Evolutionary conservation across 257 asterid species (phyloP), one percentile per base, ranked within the genome.

Genomic region (Eucommia ulmoides): DNA sequence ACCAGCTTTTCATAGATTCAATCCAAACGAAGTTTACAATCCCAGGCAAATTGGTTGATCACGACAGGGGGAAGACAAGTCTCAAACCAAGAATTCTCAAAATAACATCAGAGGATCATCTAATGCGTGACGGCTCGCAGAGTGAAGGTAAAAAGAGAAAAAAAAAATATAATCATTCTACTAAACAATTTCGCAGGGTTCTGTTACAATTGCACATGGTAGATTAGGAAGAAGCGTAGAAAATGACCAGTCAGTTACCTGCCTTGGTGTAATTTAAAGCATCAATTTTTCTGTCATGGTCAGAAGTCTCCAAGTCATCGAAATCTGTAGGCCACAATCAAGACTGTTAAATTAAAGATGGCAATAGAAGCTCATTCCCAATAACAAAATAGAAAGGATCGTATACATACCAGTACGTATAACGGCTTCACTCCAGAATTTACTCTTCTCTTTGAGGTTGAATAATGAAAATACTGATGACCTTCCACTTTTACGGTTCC

Each of bases 361-460:
- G 48, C 4, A 18, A 7, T 16, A 21, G 48, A 42, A 42, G 15
- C 19, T 1, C 20, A 42, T 16, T 1, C 19, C 0, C 7, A 12
- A 5, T 12, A 29, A 29, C 12, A 7, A 29, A 12, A 29, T 29
- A 16, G 48, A 16, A 42, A 42, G 7, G 19, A 15, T 8, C 17
- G 15, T 42, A 42, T 6, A 17, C 72, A 49, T 72, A 89, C 98
- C 98, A 41, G 67, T 71, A 23, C 74, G 96, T 42, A 89, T 68
- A 57, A 89, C 98, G 20, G 96, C 78, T 69, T 89, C 98, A 26
- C 80, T 85, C 98, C 98, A 89, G 73, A 85, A 85, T 33, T 74
- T 79, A 68, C 98, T 89, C 83, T 78, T 89, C 74, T 76, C 86
- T 80, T 66, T 82, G 64, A 89, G 88, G 68, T 91, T 91, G 63